Percentiles rank a stretch among this genome's conserved stretches.
These are phyloP conservation scores for Lagerstroemia speciosa DNA, from an alignment of 345 rosid species.

Conservation along the genomic window DNA sequence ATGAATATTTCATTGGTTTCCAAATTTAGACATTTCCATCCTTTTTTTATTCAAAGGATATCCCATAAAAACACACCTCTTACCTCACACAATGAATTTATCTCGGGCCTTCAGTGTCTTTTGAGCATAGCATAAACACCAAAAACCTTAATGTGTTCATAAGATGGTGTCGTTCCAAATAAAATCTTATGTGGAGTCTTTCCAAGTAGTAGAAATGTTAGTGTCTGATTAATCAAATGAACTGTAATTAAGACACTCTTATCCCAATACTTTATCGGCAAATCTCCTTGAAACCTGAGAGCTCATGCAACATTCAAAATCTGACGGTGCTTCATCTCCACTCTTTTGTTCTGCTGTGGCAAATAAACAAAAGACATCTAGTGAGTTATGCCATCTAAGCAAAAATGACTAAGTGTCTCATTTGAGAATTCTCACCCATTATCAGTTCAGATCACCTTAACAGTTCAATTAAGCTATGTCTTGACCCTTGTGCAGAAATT, in stretches of 20 bases:
- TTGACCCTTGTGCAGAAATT: too few species aligned
- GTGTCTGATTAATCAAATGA: background rate
- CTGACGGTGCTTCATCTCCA: background rate
- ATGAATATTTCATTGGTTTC: background rate
- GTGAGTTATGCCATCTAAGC: background rate
- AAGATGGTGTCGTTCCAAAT: too few species aligned
- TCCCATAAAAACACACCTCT: background rate
- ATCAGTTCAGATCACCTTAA: too few species aligned
- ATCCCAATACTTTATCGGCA: background rate
- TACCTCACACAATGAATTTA: too few species aligned
- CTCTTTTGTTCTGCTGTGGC: constrained; percentile 2
- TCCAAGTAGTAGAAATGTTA: background rate
- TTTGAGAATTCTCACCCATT: too few species aligned
- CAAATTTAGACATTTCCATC: background rate
- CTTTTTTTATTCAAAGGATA: background rate
- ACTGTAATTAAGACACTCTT: background rate
- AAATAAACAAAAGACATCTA: background rate
- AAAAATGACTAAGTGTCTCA: background rate
- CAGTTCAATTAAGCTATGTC: too few species aligned
- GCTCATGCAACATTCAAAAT: background rate
- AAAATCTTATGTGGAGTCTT: background rate
- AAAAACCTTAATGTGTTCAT: background rate
- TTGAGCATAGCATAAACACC: background rate
- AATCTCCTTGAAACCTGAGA: background rate
- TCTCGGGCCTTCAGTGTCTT: background rate